Percentiles rank a stretch among this genome's conserved stretches.
These are phyloP conservation scores for Stephanodiscus triporus DNA, from an alignment of 108 stramenopile genomes.

Conservation along the genomic window DNA sequence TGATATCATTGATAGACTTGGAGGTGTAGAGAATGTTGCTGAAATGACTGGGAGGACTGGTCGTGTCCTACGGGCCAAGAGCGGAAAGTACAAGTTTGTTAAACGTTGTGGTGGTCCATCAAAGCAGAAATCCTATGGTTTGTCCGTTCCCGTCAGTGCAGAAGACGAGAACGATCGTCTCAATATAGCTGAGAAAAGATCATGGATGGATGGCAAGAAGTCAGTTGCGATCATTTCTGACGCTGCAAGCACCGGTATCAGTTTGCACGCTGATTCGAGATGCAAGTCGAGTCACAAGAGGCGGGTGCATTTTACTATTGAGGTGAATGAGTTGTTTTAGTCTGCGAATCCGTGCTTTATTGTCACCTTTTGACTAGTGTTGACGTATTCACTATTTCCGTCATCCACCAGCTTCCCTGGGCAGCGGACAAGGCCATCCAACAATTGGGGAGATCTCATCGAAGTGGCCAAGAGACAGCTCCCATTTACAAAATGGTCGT, in stretches of 20 bases:
- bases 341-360: not conserved
- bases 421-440: conserved; percentile 89
- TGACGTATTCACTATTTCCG: too few relatives aligned
- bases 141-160: conserved; percentile 18
- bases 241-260: conserved; percentile 82
- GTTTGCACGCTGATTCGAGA: conserved; percentile 56
- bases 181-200: conserved; percentile 69
- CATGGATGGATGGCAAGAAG: conserved; percentile 79
- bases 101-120: conserved; percentile 39
- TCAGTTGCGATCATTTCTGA: conserved; percentile 85
- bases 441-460: conserved; percentile 86
- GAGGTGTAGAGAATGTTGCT: conserved; percentile 65
- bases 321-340: conserved; percentile 4
- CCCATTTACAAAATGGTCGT: conserved; percentile 74
- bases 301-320: conserved; percentile 85
- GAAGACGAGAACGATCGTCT: conserved; percentile 56
- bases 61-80: conserved; percentile 53
- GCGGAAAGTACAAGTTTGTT: conserved; percentile 49
- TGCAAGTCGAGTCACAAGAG: conserved; percentile 47
- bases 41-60: conserved; percentile 87
- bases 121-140: conserved; percentile 29
- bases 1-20: conserved; percentile 70
- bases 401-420: conserved; percentile 72
- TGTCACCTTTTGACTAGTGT: not conserved
- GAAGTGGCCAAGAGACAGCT: conserved; percentile 65